A percentile compares a stretch with the other conserved stretches of the same genome.
Conservation (phyloP, 371 early-diverging fungal species). For the Zychaea mexicana region DNA sequence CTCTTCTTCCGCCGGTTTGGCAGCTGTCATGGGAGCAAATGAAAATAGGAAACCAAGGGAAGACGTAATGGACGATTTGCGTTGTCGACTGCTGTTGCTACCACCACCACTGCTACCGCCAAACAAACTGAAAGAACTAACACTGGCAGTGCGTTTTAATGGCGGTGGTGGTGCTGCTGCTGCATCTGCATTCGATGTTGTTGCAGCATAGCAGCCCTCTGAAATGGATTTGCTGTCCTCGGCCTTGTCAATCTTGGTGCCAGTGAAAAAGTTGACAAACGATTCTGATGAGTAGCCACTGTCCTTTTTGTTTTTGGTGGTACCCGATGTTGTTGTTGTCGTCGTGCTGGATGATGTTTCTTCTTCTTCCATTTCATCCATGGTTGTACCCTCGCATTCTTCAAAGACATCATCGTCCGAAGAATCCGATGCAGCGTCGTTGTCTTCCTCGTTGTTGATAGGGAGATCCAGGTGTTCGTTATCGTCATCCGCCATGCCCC, state of each 20-base stretch:
- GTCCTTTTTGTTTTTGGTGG: conserved; percentile 37
- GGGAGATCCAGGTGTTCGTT: conserved; percentile 4
- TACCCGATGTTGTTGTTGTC: not conserved
- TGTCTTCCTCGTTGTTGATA: not conserved
- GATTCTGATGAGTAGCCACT: conserved; percentile 41
- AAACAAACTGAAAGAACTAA: conserved; percentile 14
- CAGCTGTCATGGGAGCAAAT: conserved; percentile 13
- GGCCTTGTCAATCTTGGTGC: not conserved
- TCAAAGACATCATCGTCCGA: conserved; percentile 16
- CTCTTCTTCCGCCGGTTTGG: not conserved
- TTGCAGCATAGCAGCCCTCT: conserved; percentile 4
- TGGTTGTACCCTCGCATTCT: conserved; percentile 6
- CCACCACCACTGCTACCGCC: too few relatives aligned
- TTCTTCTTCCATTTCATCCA: conserved; percentile 6
- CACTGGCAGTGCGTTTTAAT: conserved; percentile 14
- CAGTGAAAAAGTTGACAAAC: conserved; percentile 16
- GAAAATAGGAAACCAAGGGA: conserved; percentile 16
- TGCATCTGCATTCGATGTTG: not conserved
- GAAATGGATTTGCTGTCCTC: conserved; percentile 12
- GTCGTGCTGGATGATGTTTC: too few relatives aligned
- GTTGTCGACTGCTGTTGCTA: conserved; percentile 11
- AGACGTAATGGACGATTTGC: conserved; percentile 21
- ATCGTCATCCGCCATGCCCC: conserved; percentile 41
- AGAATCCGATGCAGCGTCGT: not conserved
- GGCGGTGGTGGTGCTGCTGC: not conserved